Conservation (phyloP, 257 asterid species). For the Misopates orontium region DNA sequence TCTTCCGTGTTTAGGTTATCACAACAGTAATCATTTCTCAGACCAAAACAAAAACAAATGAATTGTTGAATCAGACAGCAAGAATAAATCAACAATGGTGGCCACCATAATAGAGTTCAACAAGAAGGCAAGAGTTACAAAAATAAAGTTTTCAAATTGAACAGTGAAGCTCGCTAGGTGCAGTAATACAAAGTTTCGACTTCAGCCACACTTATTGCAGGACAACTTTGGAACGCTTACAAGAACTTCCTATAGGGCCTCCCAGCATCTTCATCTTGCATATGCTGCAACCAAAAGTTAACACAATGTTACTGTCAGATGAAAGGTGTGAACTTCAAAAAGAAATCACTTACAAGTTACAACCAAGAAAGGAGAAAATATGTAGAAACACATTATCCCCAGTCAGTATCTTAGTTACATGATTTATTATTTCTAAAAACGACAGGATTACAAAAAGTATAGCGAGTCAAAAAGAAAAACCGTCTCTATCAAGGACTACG, state of each 20-base stretch:
- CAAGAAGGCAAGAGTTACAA: background rate
- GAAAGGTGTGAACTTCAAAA: background rate
- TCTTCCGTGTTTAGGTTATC: too few relatives aligned
- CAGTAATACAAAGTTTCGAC: constrained; percentile 25
- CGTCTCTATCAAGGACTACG: too few relatives aligned
- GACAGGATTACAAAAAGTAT: background rate
- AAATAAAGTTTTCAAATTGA: constrained; percentile 19
- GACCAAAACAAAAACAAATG: background rate
- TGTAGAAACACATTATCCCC: too few relatives aligned
- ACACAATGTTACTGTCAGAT: constrained; percentile 17
- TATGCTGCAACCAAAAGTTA: constrained; percentile 60
- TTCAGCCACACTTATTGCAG: constrained; percentile 41
- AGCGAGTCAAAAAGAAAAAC: too few relatives aligned
- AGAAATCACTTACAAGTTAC: background rate
- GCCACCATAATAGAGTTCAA: constrained; percentile 12
- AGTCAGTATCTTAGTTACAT: too few relatives aligned
- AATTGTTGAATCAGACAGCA: background rate
- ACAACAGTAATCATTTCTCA: too few relatives aligned
- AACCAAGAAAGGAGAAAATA: background rate
- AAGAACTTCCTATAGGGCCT: constrained; percentile 71
- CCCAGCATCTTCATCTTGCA: constrained; percentile 95
- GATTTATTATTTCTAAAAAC: too few relatives aligned
- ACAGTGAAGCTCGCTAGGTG: constrained; percentile 2
- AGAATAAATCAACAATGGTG: constrained; percentile 1
- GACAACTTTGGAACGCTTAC: constrained; percentile 25